Evolutionary conservation across 2,329 filamentous ascomycete genomes (phyloP), one percentile per base, ranked within the genome.

Genomic region (Sporothrix phasma): DNA sequence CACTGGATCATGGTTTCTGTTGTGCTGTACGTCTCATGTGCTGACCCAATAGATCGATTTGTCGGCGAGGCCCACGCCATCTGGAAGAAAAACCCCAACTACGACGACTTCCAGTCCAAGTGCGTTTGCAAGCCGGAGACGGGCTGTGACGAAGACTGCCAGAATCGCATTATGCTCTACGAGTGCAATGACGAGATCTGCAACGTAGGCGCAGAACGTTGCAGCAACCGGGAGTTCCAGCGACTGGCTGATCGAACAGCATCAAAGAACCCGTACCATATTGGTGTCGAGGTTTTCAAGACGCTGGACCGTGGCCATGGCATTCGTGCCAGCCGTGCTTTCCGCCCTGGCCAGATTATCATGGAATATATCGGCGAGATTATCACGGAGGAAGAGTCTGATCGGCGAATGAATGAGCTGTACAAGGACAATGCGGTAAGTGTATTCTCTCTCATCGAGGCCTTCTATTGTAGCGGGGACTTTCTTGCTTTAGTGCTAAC

Each of bases 321-420:
- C 61, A 91, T 99, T 59, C 88, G 94, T 66, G 90, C 89, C 73
- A 96, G 93, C 76, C 86, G 94, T 54, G 88, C 86, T 66, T 99
- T 97, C 74, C 81, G 87, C 64, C 85, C 92, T 1, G 87, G 93
- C 71, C 92, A 97, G 77, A 96, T 99, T 73, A 97, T 99, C 72
- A 93, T 97, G 77, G 94, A 99, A 73, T 99, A 99, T 73, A 93
- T 92, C 0, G 94, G 94, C 46, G 94, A 99, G 76, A 97, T 99
- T 69, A 96, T 99, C 72, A 97, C 92, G 0, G 91, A 96, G 72
- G 87, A 88, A 34, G 94, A 99, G 74, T 96, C 92, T 72, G 92
- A 97, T 73, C 84, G 89, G 54, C 87, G 94, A 63, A 97, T 97
- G 92, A 91, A 89, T 66, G 88, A 93, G 67, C 84, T 89, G 65